Percentiles rank a stretch among this genome's conserved stretches.
These are phyloP conservation scores for Oryza rufipogon DNA, from an alignment of 176 grass and related monocot genomes.

Conservation along the genomic window DNA sequence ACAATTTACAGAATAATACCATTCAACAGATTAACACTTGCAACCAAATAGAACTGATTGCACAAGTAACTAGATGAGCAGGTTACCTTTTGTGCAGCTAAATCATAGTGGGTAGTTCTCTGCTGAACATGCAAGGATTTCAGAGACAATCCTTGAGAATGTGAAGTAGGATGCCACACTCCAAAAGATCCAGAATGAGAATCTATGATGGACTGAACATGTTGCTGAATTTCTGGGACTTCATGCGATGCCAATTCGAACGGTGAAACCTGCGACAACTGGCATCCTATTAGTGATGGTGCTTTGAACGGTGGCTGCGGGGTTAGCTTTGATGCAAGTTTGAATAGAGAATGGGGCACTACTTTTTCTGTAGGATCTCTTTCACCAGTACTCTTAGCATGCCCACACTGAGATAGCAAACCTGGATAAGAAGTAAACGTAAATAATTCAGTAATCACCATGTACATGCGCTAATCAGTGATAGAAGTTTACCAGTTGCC, in stretches of 20 bases:
- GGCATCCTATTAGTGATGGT: not conserved
- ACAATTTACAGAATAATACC: not conserved
- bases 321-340: conserved; percentile 5
- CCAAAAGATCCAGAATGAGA: conserved; percentile 13
- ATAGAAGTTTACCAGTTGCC: conserved; percentile 20
- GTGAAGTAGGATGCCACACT: not conserved
- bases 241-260: not conserved
- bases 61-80: not conserved
- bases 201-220: not conserved
- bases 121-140: not conserved
- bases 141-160: not conserved
- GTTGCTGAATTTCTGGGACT: not conserved
- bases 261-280: not conserved
- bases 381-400: conserved; percentile 3
- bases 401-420: not conserved
- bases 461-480: not conserved
- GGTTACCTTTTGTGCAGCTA: conserved; percentile 24
- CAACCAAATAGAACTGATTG: conserved; percentile 1
- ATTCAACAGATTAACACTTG: not conserved
- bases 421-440: conserved; percentile 5
- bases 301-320: not conserved
- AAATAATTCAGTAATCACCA: conserved; percentile 15
- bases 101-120: not conserved
- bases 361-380: not conserved
- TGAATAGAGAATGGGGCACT: not conserved